These are phyloP conservation scores for Luffa aegyptiaca DNA, from an alignment of 306 rosid species.

Conservation along the genomic window DNA sequence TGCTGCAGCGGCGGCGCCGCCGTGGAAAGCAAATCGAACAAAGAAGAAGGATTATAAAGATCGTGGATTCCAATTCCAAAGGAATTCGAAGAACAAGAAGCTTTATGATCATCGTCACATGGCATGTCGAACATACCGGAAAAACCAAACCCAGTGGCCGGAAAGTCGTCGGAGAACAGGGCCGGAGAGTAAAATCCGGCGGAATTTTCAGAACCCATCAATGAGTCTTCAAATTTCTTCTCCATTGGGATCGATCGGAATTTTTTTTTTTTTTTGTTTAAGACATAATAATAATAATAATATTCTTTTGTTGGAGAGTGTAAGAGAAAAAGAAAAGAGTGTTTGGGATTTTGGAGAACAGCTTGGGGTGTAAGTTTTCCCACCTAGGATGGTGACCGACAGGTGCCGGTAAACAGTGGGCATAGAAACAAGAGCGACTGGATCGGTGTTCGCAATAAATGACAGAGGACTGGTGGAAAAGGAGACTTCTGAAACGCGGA, in stretches of 20 bases:
- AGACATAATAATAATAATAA: neutral
- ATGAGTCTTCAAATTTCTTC: conserved; percentile 25
- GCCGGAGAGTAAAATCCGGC: conserved; percentile 27
- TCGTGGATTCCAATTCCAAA: conserved; percentile 16
- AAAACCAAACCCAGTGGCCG: conserved; percentile 12
- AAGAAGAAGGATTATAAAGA: conserved; percentile 19
- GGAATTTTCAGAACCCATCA: conserved; percentile 9
- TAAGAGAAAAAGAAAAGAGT: conserved; percentile 6
- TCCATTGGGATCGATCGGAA: conserved; percentile 26
- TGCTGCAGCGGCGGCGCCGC: neutral
- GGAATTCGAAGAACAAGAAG: conserved; percentile 27
- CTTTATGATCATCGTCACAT: conserved; percentile 17
- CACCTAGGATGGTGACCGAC: conserved; percentile 46
- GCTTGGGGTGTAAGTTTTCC: conserved; percentile 56
- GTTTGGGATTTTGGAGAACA: conserved; percentile 62
- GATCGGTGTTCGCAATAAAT: conserved; percentile 35
- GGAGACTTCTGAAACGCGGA: conserved; percentile 33
- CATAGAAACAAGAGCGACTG: conserved; percentile 22
- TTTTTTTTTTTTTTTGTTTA: neutral
- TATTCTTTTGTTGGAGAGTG: conserved; percentile 1
- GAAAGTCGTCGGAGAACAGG: conserved; percentile 45
- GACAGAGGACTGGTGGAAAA: conserved; percentile 19
- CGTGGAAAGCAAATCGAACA: conserved; percentile 36
- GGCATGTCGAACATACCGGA: conserved; percentile 46
- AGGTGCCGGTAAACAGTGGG: conserved; percentile 35